These are phyloP conservation scores for Inga leiocalycina DNA, from an alignment of 306 rosid genomes.

Conservation along the genomic window DNA sequence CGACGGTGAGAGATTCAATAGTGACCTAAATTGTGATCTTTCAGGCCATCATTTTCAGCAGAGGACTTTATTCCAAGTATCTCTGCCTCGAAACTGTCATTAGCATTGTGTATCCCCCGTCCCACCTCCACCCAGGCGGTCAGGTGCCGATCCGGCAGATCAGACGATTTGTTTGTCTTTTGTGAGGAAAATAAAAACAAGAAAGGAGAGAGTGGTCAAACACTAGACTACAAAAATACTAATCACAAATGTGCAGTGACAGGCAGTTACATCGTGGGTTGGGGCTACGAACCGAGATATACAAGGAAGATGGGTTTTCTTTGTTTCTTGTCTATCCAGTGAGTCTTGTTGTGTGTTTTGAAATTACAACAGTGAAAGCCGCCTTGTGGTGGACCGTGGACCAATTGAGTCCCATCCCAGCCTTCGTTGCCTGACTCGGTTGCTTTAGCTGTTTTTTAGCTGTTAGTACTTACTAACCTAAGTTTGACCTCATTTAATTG, in stretches of 20 bases:
- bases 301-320: background rate
- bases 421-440: background rate
- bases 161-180: slow-evolving; percentile 5
- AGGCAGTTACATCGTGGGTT: background rate
- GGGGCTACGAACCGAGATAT: background rate
- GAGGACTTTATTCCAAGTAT: slow-evolving; percentile 7
- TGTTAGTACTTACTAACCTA: background rate
- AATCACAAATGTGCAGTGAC: background rate
- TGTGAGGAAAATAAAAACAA: slow-evolving; percentile 1
- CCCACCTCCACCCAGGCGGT: background rate
- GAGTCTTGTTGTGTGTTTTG: background rate
- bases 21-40: slow-evolving; percentile 37
- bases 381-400: background rate
- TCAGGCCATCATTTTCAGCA: slow-evolving; percentile 14
- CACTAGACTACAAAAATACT: slow-evolving; percentile 8
- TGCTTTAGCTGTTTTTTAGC: background rate
- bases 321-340: background rate
- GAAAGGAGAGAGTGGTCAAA: background rate
- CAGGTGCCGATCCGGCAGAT: slow-evolving; percentile 7
- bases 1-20: slow-evolving; percentile 35
- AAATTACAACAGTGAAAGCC: background rate
- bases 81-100: background rate
- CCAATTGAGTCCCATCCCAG: background rate
- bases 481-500: background rate
- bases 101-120: background rate